A percentile compares a stretch with the other conserved stretches of the same genome.
phyloP scores from a whole-genome alignment of 2,329 filamentous ascomycete genomes.

The Epichloe glyceriae region DNA sequence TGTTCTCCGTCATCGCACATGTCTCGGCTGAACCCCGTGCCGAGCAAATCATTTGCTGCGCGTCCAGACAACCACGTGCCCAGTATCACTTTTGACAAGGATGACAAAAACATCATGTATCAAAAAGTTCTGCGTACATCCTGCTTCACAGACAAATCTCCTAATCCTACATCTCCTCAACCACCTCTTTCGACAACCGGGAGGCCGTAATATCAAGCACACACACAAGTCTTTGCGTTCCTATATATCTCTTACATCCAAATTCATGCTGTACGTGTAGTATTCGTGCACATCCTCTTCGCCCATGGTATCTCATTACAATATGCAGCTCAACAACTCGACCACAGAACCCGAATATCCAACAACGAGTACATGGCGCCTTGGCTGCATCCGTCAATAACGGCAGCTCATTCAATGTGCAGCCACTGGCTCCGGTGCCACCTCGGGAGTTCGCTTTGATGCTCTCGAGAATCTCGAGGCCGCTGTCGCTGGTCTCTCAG shows the following conservation, averaged over 20 bases:
- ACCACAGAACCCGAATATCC: not conserved
- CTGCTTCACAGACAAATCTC: no score
- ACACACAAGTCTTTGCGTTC: no score
- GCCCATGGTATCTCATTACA: not conserved
- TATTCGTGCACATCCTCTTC: not conserved
- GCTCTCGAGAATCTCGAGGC: conserved; percentile 4
- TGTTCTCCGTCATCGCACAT: no score
- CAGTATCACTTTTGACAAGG: no score
- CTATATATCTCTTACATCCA: not conserved
- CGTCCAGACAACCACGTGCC: no score
- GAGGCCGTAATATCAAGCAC: no score
- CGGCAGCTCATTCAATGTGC: not conserved
- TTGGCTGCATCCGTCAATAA: not conserved
- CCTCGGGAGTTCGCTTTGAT: not conserved
- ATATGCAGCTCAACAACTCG: not conserved
- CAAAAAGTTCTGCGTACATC: no score
- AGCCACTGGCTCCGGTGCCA: not conserved
- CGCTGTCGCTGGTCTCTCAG: conserved; percentile 6
- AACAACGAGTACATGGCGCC: not conserved
- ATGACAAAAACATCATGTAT: no score
- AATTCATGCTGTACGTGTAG: not conserved
- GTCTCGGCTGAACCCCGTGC: no score
- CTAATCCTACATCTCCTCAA: no score
- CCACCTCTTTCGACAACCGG: no score
- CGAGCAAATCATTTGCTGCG: no score